Conservation (phyloP, 2,329 filamentous ascomycete species). For the Phialemoniopsis sp. region DNA sequence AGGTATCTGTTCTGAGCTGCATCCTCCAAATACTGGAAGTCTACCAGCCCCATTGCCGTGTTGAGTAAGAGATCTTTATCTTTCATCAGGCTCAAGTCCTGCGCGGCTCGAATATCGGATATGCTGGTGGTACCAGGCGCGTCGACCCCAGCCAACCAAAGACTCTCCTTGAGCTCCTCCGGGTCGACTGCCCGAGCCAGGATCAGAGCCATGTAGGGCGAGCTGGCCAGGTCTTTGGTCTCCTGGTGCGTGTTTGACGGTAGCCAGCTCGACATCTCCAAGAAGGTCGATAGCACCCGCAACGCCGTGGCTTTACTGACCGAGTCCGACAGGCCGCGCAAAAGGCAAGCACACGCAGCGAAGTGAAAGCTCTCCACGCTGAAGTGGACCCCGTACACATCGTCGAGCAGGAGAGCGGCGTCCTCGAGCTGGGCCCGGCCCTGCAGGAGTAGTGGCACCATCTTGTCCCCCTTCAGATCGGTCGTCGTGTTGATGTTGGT, state of each 20-base stretch:
- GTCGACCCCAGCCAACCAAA: constrained; percentile 56
- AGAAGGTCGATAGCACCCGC: constrained; percentile 57
- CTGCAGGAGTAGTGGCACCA: constrained; percentile 57
- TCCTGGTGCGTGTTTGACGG: constrained; percentile 7
- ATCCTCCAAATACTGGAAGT: constrained; percentile 63
- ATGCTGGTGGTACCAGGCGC: constrained; percentile 35
- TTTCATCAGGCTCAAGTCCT: constrained; percentile 41
- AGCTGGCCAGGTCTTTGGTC: constrained; percentile 28
- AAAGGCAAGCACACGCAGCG: constrained; percentile 60
- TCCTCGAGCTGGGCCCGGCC: constrained; percentile 58
- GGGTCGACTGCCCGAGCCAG: constrained; percentile 50
- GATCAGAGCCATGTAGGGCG: constrained; percentile 58
- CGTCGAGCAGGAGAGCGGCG: constrained; percentile 57
- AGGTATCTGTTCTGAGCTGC: constrained; percentile 55
- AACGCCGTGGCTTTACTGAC: constrained; percentile 55
- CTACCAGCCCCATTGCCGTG: constrained; percentile 60
- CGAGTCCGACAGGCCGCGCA: constrained; percentile 60
- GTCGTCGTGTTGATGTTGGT: constrained; percentile 59
- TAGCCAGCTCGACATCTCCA: constrained; percentile 44
- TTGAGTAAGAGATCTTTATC: constrained; percentile 61
- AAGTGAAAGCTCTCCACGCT: constrained; percentile 62
- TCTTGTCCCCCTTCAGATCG: constrained; percentile 54
- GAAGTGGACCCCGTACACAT: constrained; percentile 63
- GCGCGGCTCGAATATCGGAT: constrained; percentile 31
- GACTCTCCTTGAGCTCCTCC: constrained; percentile 58